A percentile compares a stretch with the other conserved stretches of the same genome.
These are phyloP conservation scores for Babesia ovis DNA, from an alignment of 169 alveolate species.

Conservation along the genomic window DNA sequence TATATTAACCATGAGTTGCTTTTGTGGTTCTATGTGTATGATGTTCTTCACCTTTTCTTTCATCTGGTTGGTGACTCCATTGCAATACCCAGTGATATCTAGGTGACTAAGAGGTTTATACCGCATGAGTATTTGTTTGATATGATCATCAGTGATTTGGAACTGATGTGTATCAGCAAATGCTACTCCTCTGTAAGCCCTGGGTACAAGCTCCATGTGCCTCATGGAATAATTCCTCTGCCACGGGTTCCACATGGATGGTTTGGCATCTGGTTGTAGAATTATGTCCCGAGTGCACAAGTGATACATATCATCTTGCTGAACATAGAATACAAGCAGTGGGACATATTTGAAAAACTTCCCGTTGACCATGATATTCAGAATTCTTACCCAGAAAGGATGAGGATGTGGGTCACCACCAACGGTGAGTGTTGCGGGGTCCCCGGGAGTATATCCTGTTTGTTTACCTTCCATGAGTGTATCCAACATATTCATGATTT, in stretches of 20 bases:
- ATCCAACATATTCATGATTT: constrained; percentile 2
- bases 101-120: constrained; percentile 23
- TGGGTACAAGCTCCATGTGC: constrained; percentile 19
- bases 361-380: constrained; percentile 29
- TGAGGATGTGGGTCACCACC: constrained; percentile 1
- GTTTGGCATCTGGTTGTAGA: constrained; percentile 18
- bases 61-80: not conserved
- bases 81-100: constrained; percentile 20
- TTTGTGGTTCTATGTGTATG: constrained; percentile 8
- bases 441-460: not conserved
- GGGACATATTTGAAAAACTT: constrained; percentile 35
- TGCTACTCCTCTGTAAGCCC: constrained; percentile 13
- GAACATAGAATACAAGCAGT: constrained; percentile 32
- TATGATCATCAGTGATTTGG: constrained; percentile 9
- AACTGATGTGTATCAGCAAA: constrained; percentile 35
- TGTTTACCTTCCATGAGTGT: not conserved
- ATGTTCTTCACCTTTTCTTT: not conserved
- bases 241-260: constrained; percentile 37
- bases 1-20: constrained; percentile 22
- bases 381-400: constrained; percentile 17
- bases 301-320: not conserved
- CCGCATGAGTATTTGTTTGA: not conserved
- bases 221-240: constrained; percentile 2
- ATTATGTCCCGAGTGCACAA: constrained; percentile 24
- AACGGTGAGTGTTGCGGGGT: not conserved